Conservation (phyloP, 2,329 filamentous ascomycete genomes). For the Cladophialophora immunda region DNA sequence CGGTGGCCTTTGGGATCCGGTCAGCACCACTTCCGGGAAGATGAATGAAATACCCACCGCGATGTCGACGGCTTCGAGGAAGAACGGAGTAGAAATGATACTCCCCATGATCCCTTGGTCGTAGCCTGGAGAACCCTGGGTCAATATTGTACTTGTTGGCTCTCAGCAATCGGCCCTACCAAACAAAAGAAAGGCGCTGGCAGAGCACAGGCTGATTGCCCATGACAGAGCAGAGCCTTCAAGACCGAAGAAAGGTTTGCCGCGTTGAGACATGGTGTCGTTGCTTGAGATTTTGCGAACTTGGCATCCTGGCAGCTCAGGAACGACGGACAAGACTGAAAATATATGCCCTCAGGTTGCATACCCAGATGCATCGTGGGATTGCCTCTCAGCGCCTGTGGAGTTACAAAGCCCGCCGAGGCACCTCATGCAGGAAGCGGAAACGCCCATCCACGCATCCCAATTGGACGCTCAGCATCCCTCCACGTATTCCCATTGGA, state of each 20-base stretch:
- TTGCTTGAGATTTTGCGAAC: not conserved
- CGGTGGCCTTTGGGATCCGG: conserved; percentile 2
- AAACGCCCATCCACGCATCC: conserved; percentile 9
- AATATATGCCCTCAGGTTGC: not conserved
- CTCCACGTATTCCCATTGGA: conserved; percentile 26
- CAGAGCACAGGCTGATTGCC: conserved; percentile 28
- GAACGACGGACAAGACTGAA: not conserved
- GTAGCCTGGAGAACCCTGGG: conserved; percentile 30
- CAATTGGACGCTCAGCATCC: not conserved
- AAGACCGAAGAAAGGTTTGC: conserved; percentile 32
- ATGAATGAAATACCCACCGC: conserved; percentile 9
- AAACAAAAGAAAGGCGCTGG: conserved; percentile 30
- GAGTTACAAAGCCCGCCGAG: conserved; percentile 3
- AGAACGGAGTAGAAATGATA: conserved; percentile 39
- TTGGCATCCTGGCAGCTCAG: not conserved
- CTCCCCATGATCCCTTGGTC: conserved; percentile 42
- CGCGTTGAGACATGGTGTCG: conserved; percentile 17
- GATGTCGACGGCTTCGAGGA: conserved; percentile 38
- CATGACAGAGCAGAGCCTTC: conserved; percentile 27
- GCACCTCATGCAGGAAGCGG: not conserved
- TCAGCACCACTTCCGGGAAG: not conserved
- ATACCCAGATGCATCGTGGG: not conserved
- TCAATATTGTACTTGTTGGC: not conserved
- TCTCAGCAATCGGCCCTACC: conserved; percentile 9
- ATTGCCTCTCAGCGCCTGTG: too few species aligned